Conservation (phyloP, 1,139 yeast species). For the Maudiozyma humilis region DNA sequence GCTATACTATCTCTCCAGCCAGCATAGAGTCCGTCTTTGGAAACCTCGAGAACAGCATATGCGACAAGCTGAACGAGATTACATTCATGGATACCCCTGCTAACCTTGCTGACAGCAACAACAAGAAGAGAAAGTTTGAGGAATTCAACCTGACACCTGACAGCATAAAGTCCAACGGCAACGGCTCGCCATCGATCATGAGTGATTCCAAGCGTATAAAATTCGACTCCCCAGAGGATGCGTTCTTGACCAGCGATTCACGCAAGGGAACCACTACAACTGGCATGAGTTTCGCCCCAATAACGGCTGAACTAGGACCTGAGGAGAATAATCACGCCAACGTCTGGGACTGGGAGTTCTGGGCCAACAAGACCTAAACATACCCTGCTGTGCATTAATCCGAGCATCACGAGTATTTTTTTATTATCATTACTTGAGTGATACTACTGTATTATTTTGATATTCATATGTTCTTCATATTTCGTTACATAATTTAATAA, state of each 20-base stretch:
- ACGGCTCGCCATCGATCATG: conserved; percentile 18
- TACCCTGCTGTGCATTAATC: not conserved
- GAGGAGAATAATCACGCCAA: conserved; percentile 10
- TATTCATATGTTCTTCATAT: not conserved
- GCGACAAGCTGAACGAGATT: conserved; percentile 5
- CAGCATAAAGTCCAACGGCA: conserved; percentile 2
- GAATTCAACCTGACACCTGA: conserved; percentile 27
- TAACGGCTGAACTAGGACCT: not conserved
- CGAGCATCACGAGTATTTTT: not conserved
- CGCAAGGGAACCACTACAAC: not conserved
- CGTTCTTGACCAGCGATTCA: conserved; percentile 14
- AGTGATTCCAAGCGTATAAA: conserved; percentile 30
- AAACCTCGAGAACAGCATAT: conserved; percentile 6
- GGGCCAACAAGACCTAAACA: conserved; percentile 14
- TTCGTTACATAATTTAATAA: not conserved
- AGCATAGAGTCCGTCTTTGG: conserved; percentile 13
- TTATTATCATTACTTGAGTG: not conserved
- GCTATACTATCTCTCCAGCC: conserved; percentile 9
- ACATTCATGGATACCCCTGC: conserved; percentile 3
- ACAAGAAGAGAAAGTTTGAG: conserved; percentile 25
- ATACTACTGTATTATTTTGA: not conserved
- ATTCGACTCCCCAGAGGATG: conserved; percentile 31
- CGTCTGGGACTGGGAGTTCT: conserved; percentile 31
- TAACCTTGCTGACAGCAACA: conserved; percentile 2
- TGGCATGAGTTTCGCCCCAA: conserved; percentile 2